Evolutionary conservation across 2,329 filamentous ascomycete species (phyloP).

Genomic region (Ophiosphaerella narmari): DNA sequence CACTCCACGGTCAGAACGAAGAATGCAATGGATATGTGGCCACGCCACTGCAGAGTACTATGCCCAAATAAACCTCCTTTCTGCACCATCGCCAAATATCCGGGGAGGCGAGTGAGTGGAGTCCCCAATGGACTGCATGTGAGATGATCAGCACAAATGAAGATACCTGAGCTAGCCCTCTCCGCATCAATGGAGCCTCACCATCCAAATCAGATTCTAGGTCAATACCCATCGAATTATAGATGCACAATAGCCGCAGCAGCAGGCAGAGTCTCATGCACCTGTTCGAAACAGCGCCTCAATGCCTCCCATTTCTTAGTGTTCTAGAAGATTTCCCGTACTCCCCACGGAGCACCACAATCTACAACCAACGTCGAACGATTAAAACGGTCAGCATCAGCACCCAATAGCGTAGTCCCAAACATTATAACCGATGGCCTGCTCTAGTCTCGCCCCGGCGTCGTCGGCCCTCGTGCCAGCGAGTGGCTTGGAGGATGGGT

Average conservation of each 20-base stretch:
- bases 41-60: background rate
- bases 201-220: background rate
- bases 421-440: slow-evolving; percentile 10
- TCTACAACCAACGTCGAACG: slow-evolving; percentile 17
- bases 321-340: slow-evolving; percentile 15
- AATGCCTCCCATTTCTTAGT: slow-evolving; percentile 8
- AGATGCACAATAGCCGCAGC: background rate
- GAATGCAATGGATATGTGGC: background rate
- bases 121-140: background rate
- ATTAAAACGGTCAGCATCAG: slow-evolving; percentile 8
- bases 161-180: background rate
- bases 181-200: background rate
- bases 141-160: background rate
- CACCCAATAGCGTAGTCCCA: slow-evolving; percentile 7
- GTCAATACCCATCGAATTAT: background rate
- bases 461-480: slow-evolving; percentile 28
- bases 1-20: background rate
- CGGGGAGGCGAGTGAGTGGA: background rate
- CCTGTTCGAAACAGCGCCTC: slow-evolving; percentile 8
- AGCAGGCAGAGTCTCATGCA: slow-evolving; percentile 7
- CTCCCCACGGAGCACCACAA: slow-evolving; percentile 18
- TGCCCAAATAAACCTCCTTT: slow-evolving; percentile 1
- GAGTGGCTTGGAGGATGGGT: slow-evolving; percentile 21
- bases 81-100: background rate
- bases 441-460: slow-evolving; percentile 20